These are phyloP conservation scores for Parathielavia appendiculata DNA, from an alignment of 495 filamentous ascomycete species.

Conservation along the genomic window DNA sequence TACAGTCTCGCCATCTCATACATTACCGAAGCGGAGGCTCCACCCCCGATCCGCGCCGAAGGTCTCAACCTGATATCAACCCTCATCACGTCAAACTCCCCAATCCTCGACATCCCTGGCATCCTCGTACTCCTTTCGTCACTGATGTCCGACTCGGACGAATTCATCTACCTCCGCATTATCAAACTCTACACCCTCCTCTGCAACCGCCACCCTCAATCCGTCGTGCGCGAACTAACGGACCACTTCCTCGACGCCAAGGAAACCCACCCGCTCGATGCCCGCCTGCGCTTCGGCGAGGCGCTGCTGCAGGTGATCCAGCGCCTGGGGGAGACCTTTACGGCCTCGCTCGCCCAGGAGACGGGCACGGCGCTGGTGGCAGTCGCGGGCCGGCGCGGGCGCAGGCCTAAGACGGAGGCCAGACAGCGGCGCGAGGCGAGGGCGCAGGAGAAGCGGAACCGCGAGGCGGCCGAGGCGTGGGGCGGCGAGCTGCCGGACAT, in stretches of 20 bases:
- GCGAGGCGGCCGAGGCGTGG: conserved; percentile 51
- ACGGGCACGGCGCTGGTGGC: conserved; percentile 60
- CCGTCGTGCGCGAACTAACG: conserved; percentile 59
- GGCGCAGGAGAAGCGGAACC: conserved; percentile 41
- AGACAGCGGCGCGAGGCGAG: conserved; percentile 47
- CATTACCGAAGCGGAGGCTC: conserved; percentile 58
- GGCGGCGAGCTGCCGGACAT: conserved; percentile 47
- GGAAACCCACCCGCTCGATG: conserved; percentile 55
- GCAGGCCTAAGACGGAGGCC: conserved; percentile 51
- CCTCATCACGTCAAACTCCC: conserved; percentile 56
- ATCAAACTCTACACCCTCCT: conserved; percentile 65
- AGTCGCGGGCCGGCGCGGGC: conserved; percentile 59
- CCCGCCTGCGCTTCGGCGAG: conserved; percentile 68
- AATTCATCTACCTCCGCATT: conserved; percentile 68
- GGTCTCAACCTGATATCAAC: conserved; percentile 65
- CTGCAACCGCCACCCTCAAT: conserved; percentile 58
- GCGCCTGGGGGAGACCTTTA: conserved; percentile 56
- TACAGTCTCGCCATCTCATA: conserved; percentile 68
- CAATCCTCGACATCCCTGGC: conserved; percentile 65
- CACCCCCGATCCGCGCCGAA: conserved; percentile 72
- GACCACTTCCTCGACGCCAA: conserved; percentile 62
- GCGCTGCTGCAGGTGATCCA: conserved; percentile 64
- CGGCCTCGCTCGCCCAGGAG: conserved; percentile 50
- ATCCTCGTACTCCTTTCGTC: conserved; percentile 62
- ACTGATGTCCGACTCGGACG: conserved; percentile 63